Conservation (phyloP, 805 yeast genomes). For the Candida sakaeoensis region DNA sequence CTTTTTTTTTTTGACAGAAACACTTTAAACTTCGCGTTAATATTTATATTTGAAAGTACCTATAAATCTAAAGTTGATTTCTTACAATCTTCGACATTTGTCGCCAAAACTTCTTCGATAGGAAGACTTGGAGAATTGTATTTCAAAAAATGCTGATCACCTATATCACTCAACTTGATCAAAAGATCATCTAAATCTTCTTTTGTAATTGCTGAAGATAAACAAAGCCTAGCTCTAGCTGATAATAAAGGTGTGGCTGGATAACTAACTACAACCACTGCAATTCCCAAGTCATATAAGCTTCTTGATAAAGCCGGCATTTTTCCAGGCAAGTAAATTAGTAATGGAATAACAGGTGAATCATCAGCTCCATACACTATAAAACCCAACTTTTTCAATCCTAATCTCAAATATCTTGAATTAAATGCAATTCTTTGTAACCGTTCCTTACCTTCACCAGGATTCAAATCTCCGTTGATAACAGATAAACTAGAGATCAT, state of each 20-base stretch:
- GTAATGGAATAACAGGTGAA: constrained; percentile 90
- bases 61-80: constrained; percentile 18
- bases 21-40: constrained; percentile 1
- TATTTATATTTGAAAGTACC: not conserved
- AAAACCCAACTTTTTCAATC: constrained; percentile 87
- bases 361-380: constrained; percentile 94
- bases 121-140: constrained; percentile 78
- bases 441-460: constrained; percentile 92
- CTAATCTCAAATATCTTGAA: constrained; percentile 87
- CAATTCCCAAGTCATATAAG: constrained; percentile 75
- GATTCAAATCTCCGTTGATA: constrained; percentile 76
- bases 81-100: constrained; percentile 65
- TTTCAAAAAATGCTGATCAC: constrained; percentile 71
- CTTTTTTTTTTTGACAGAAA: not conserved
- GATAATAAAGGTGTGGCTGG: constrained; percentile 94
- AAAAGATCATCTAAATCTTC: constrained; percentile 85
- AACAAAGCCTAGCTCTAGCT: constrained; percentile 89
- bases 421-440: constrained; percentile 92
- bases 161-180: constrained; percentile 68
- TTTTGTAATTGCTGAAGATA: constrained; percentile 87
- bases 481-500: constrained; percentile 75
- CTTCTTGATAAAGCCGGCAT: constrained; percentile 90
- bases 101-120: constrained; percentile 69
- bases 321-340: constrained; percentile 85
- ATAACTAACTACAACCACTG: constrained; percentile 94